These are phyloP conservation scores for Dovyalis caffra DNA, from an alignment of 345 rosid species.

Conservation along the genomic window DNA sequence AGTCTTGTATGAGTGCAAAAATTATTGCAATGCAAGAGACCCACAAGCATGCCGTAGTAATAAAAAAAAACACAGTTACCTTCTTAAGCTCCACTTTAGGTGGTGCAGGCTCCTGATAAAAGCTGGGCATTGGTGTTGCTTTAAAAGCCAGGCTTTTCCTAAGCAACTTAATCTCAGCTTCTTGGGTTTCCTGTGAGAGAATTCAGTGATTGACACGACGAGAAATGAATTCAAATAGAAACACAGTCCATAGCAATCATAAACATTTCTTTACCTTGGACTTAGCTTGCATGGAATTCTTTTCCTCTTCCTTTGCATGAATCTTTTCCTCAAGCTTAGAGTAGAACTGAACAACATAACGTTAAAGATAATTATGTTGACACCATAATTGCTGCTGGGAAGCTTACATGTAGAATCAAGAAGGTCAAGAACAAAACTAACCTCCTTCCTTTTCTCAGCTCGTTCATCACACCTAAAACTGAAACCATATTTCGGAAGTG, in stretches of 20 bases:
- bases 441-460: constrained; percentile 99
- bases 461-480: constrained; percentile 95
- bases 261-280: constrained; percentile 58
- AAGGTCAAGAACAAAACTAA: constrained; percentile 32
- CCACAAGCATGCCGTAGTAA: constrained; percentile 3
- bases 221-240: background rate
- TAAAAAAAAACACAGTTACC: constrained; percentile 40
- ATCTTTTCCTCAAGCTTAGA: constrained; percentile 95
- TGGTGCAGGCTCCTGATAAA: constrained; percentile 95
- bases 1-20: background rate
- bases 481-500: constrained; percentile 95
- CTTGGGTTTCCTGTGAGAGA: constrained; percentile 76
- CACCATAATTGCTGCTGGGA: background rate
- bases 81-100: constrained; percentile 84
- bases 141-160: constrained; percentile 92
- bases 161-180: constrained; percentile 87
- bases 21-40: background rate
- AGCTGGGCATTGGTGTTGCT: constrained; percentile 98
- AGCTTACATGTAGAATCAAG: constrained; percentile 2
- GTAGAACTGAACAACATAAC: constrained; percentile 61
- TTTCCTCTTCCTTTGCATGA: constrained; percentile 89
- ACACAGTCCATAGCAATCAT: constrained; percentile 1
- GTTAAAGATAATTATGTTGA: constrained; percentile 10
- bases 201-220: constrained; percentile 8
- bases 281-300: constrained; percentile 75